Evolutionary conservation across 441 rosid species (phyloP), one percentile per base, ranked within the genome.

Genomic region (Populus trichocarpa): DNA sequence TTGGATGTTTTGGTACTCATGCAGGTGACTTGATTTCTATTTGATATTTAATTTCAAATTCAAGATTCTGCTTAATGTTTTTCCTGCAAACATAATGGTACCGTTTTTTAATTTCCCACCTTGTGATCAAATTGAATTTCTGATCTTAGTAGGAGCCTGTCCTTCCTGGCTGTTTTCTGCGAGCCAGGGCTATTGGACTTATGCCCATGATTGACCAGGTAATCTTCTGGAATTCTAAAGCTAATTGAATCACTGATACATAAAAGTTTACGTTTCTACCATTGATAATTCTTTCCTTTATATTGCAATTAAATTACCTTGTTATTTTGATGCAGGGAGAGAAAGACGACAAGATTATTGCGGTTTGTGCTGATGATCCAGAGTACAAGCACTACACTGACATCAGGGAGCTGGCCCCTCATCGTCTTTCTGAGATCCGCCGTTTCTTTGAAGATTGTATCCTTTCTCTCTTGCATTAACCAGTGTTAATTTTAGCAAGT

Each of bases 121-220:
- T 12, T 67, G 26, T 65, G 25, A 75, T 50, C 70, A 35, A 57
- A 40, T 26, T 80, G 50, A 66, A 63, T 66, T 10, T 63, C 36
- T 77, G 35, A 42, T 84, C 67, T 35, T 30, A 28, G 70, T 67
- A 93, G 99, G 98, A 95, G 87, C 99, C 99, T 16, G 97, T 93
- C 50, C 95, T 95, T 84, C 97, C 99, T 11, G 99, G 99, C 61
- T 90, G 97, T 81, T 95, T 95, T 79, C 90, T 95, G 32, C 90
- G 99, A 81, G 99, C 99, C 78, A 88, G 88, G 83, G 99, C 99
- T 78, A 94, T 95, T 73, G 99, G 99, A 80, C 82, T 95, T 59
- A 95, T 95, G 99, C 99, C 99, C 50, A 95, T 95, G 99, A 95
- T 95, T 85, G 99, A 95, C 75, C 97, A 92, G 90, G 98, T 92